Conservation (phyloP, 306 rosid species). For the Arachis stenosperma region DNA sequence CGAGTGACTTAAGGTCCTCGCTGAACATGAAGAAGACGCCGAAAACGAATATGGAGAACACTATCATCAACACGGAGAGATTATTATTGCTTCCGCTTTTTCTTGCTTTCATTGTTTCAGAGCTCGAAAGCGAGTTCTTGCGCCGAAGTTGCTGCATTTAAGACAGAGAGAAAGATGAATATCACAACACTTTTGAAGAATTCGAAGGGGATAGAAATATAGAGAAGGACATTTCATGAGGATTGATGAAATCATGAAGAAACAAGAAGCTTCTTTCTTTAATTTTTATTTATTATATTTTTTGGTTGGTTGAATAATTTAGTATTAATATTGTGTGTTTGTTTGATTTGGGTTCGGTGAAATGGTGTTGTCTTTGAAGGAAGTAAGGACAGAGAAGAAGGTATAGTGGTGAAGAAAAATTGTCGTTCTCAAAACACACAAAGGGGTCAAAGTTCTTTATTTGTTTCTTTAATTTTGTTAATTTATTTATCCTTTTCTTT, state of each 20-base stretch:
- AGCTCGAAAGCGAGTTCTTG: slow-evolving; percentile 47
- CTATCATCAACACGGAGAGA: slow-evolving; percentile 62
- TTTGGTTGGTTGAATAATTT: background rate
- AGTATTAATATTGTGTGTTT: slow-evolving; percentile 37
- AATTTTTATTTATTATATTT: too few relatives aligned
- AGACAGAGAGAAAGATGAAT: slow-evolving; percentile 1
- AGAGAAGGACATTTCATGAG: slow-evolving; percentile 43
- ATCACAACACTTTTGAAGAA: slow-evolving; percentile 10
- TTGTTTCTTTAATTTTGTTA: background rate
- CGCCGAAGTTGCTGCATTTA: slow-evolving; percentile 66
- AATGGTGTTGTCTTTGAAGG: slow-evolving; percentile 66
- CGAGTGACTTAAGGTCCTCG: slow-evolving; percentile 75
- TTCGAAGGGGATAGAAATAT: slow-evolving; percentile 44
- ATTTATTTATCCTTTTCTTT: background rate
- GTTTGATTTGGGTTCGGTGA: slow-evolving; percentile 74
- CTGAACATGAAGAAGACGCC: slow-evolving; percentile 83
- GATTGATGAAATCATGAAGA: slow-evolving; percentile 27
- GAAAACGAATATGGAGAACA: slow-evolving; percentile 66
- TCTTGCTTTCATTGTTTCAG: slow-evolving; percentile 73
- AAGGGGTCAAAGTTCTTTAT: background rate
- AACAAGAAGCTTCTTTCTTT: background rate
- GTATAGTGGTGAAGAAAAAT: slow-evolving; percentile 58
- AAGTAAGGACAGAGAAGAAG: slow-evolving; percentile 14
- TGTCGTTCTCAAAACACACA: slow-evolving; percentile 52
- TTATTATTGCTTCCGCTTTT: slow-evolving; percentile 51